Percentiles rank a stretch among this genome's conserved stretches.
phyloP scores from a whole-genome alignment of 2,329 filamentous ascomycete species.

The Pseudopyricularia javanii region DNA sequence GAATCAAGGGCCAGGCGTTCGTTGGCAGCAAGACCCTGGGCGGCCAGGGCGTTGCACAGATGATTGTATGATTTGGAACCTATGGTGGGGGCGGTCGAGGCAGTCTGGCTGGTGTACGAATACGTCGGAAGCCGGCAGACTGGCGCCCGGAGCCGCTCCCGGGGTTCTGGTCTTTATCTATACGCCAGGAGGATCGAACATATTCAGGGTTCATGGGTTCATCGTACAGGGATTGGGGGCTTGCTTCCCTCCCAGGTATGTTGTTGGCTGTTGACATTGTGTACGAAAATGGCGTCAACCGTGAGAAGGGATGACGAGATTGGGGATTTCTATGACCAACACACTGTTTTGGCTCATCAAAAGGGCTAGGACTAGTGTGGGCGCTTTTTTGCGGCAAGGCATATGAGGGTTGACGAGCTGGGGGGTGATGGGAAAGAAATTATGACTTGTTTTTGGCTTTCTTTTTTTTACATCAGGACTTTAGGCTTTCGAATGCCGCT shows the following conservation, averaged over 20 bases:
- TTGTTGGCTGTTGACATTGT: background rate
- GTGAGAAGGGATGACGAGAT: background rate
- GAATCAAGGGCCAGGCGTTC: conserved; percentile 72
- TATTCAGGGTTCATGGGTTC: background rate
- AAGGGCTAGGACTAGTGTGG: background rate
- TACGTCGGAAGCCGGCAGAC: background rate
- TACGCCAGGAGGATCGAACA: background rate
- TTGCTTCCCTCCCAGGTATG: background rate
- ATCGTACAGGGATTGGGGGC: background rate
- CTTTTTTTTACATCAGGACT: background rate
- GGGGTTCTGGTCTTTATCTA: background rate
- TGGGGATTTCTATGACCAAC: background rate
- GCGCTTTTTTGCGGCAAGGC: background rate
- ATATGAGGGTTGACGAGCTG: background rate
- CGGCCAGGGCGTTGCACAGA: conserved; percentile 86
- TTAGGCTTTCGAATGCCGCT: background rate
- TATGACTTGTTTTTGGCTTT: background rate
- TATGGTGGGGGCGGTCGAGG: background rate
- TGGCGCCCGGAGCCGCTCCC: background rate
- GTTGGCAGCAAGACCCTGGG: conserved; percentile 92
- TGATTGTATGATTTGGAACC: conserved; percentile 64
- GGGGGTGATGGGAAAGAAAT: background rate
- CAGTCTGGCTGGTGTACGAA: background rate
- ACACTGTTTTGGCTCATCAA: background rate
- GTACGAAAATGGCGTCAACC: background rate